phyloP scores from a whole-genome alignment of 2,329 filamentous ascomycete species.

The Uncinocarpus reesii region DNA sequence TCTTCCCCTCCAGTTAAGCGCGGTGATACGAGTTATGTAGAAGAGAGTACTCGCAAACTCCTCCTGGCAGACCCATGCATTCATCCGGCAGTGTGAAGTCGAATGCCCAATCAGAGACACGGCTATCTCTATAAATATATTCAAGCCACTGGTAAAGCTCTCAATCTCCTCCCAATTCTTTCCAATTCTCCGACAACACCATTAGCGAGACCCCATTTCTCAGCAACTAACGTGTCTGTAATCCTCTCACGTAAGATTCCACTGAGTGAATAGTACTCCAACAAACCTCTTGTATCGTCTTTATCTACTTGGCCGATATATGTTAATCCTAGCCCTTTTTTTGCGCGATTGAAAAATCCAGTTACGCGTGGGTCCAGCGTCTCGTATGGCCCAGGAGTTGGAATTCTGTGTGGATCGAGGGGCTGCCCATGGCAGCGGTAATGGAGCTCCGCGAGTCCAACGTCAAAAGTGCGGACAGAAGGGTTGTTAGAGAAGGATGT shows the following conservation, averaged over 20 bases:
- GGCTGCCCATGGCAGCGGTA: constrained; percentile 33
- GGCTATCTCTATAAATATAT: not conserved
- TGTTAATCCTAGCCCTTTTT: constrained; percentile 39
- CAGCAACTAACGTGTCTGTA: constrained; percentile 59
- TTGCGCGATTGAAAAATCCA: constrained; percentile 30
- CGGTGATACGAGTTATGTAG: no score
- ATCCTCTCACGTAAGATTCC: constrained; percentile 64
- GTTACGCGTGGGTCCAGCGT: constrained; percentile 45
- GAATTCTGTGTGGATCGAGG: constrained; percentile 33
- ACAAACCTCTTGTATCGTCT: constrained; percentile 62
- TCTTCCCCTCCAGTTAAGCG: no score
- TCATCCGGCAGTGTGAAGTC: no score
- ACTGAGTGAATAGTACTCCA: constrained; percentile 90
- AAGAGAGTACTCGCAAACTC: no score
- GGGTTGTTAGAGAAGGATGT: constrained; percentile 63
- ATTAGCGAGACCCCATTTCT: constrained; percentile 76
- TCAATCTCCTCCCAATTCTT: constrained; percentile 46
- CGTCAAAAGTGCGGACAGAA: constrained; percentile 54
- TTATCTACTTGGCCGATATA: constrained; percentile 60
- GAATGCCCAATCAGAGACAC: no score
- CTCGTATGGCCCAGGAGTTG: constrained; percentile 44
- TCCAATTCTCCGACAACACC: constrained; percentile 82
- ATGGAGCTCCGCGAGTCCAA: constrained; percentile 48
- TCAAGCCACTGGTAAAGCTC: constrained; percentile 20
- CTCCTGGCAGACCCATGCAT: no score